A percentile compares a stretch with the other conserved stretches of the same genome.
These are phyloP conservation scores for Venturia asperata DNA, from an alignment of 2,329 filamentous ascomycete species.

Conservation along the genomic window DNA sequence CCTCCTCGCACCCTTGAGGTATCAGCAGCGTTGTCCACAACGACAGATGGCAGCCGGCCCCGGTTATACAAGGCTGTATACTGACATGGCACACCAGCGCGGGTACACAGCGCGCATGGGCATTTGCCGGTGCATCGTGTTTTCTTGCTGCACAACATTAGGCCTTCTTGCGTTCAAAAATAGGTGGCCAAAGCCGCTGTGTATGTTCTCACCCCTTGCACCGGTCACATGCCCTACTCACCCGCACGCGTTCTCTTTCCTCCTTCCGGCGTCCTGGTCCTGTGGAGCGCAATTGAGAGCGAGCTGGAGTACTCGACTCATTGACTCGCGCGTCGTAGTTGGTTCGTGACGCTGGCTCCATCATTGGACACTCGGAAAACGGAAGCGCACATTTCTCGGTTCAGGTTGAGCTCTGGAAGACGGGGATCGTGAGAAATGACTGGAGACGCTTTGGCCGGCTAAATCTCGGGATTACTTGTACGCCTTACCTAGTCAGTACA, in stretches of 20 bases:
- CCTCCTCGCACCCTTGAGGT: constrained; percentile 1
- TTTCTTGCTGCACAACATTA: constrained; percentile 29
- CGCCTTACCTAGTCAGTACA: too few species aligned
- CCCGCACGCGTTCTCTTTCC: constrained; percentile 35
- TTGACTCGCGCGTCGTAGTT: neutral
- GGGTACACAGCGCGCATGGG: constrained; percentile 30
- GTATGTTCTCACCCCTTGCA: constrained; percentile 40
- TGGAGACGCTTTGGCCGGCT: neutral
- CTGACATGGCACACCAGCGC: constrained; percentile 36
- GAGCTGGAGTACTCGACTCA: neutral
- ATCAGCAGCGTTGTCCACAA: constrained; percentile 27
- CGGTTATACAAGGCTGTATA: constrained; percentile 46
- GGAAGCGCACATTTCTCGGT: neutral
- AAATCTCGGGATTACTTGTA: neutral
- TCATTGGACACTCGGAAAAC: neutral
- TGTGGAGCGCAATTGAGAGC: constrained; percentile 15
- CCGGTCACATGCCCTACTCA: constrained; percentile 43
- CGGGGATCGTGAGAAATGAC: too few species aligned
- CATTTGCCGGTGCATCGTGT: constrained; percentile 33
- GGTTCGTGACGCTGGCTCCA: neutral
- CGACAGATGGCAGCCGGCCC: constrained; percentile 38
- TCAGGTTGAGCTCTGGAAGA: neutral
- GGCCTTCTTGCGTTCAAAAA: constrained; percentile 20
- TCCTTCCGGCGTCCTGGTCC: constrained; percentile 33
- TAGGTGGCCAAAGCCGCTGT: constrained; percentile 4